A percentile compares a stretch with the other conserved stretches of the same genome.
Evolutionary conservation across 2,329 filamentous ascomycete species (phyloP).

Genomic region (Colletotrichum sp.): DNA sequence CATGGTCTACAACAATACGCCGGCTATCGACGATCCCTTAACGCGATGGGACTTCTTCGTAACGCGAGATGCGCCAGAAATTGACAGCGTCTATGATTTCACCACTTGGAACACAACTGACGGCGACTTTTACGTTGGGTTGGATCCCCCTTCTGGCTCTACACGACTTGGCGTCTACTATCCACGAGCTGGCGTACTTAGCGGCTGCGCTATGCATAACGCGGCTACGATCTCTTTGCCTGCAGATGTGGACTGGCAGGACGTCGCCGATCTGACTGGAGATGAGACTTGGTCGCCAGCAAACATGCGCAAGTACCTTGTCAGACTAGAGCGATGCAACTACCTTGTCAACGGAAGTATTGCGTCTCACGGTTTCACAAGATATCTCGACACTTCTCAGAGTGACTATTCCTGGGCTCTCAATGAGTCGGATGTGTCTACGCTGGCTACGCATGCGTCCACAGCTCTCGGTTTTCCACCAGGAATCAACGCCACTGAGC

Average conservation of each 20-base stretch:
- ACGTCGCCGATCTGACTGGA: constrained; percentile 61
- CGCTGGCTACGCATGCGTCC: not conserved
- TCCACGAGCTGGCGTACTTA: constrained; percentile 48
- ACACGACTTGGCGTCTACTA: constrained; percentile 48
- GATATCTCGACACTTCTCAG: not conserved
- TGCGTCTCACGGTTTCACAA: not conserved
- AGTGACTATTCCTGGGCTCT: not conserved
- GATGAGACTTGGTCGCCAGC: constrained; percentile 61
- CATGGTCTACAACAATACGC: not conserved
- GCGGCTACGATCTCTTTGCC: constrained; percentile 64
- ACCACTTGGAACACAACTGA: constrained; percentile 38
- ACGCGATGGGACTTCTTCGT: constrained; percentile 64
- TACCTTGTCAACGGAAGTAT: not conserved
- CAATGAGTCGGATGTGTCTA: not conserved
- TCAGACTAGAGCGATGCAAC: not conserved
- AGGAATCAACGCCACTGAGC: not conserved
- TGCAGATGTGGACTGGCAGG: constrained; percentile 62
- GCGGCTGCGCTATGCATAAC: constrained; percentile 63
- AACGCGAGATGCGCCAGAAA: constrained; percentile 54
- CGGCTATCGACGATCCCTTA: not conserved
- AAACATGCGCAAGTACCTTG: constrained; percentile 56
- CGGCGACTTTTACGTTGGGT: constrained; percentile 33
- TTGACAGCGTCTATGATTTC: constrained; percentile 55
- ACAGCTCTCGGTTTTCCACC: not conserved
- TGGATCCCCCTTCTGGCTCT: constrained; percentile 41